Evolutionary conservation across 306 rosid genomes (phyloP).

Genomic region (Casuarina glauca): DNA sequence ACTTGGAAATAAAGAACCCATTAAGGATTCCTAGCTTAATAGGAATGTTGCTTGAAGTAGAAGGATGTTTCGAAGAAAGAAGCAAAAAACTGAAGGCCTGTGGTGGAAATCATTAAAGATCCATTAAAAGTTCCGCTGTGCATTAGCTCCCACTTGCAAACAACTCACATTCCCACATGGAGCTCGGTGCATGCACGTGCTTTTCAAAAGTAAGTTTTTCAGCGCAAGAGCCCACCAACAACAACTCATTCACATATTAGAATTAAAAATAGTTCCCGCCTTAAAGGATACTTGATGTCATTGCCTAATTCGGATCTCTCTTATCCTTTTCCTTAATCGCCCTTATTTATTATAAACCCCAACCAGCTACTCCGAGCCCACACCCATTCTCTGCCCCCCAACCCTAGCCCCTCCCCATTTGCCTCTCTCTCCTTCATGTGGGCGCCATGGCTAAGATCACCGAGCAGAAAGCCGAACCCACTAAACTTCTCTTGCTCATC

Average conservation of each 20-base stretch:
- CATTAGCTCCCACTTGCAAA: not conserved
- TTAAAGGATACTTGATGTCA: not conserved
- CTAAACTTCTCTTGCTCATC: slow-evolving; percentile 51
- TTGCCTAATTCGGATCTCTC: slow-evolving; percentile 32
- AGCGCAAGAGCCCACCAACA: too few species aligned
- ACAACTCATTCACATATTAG: too few species aligned
- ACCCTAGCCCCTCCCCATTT: not conserved
- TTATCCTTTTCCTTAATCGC: slow-evolving; percentile 12
- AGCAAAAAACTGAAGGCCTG: not conserved
- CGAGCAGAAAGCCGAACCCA: slow-evolving; percentile 37
- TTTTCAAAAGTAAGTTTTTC: not conserved
- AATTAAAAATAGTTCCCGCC: not conserved
- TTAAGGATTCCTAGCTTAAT: not conserved
- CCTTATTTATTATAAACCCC: slow-evolving; percentile 27
- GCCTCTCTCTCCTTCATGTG: slow-evolving; percentile 46
- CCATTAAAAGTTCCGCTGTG: slow-evolving; percentile 15
- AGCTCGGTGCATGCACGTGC: slow-evolving; percentile 28
- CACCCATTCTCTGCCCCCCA: not conserved
- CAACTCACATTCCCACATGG: slow-evolving; percentile 30
- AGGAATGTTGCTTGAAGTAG: not conserved
- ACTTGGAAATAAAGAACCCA: not conserved
- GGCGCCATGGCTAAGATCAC: slow-evolving; percentile 74
- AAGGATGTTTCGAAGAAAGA: not conserved
- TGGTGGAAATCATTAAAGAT: slow-evolving; percentile 1
- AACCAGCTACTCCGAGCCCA: not conserved